A percentile compares a stretch with the other conserved stretches of the same genome.
Conservation (phyloP, 805 yeast species). For the Kodamaea kakaduensis region DNA sequence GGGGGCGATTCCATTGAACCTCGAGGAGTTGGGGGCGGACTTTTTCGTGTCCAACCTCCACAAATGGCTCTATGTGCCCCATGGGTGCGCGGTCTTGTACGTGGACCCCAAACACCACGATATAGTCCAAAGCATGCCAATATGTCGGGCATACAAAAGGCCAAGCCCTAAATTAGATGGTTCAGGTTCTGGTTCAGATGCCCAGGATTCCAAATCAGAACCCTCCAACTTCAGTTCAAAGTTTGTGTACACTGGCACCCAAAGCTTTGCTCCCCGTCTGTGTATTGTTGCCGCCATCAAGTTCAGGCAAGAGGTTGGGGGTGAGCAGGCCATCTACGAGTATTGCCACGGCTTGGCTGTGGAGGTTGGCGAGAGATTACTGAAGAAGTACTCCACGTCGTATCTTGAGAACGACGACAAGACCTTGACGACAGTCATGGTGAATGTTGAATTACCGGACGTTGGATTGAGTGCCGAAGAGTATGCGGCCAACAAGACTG, state of each 20-base stretch:
- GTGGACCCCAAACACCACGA: conserved; percentile 50
- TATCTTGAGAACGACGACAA: conserved; percentile 33
- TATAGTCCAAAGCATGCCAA: conserved; percentile 52
- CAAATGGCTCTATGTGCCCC: conserved; percentile 63
- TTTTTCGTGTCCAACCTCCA: conserved; percentile 61
- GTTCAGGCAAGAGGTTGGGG: conserved; percentile 54
- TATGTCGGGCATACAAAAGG: conserved; percentile 45
- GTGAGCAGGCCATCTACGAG: conserved; percentile 47
- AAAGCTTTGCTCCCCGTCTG: conserved; percentile 34
- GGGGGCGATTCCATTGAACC: conserved; percentile 47
- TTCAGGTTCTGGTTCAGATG: too few species aligned
- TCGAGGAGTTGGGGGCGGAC: conserved; percentile 49
- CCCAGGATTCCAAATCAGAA: not conserved
- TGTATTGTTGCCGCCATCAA: conserved; percentile 45
- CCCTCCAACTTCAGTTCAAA: conserved; percentile 27
- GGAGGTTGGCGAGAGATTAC: conserved; percentile 37
- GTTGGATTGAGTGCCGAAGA: conserved; percentile 12
- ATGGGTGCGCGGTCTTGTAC: conserved; percentile 56
- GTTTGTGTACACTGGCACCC: conserved; percentile 31
- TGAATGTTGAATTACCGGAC: conserved; percentile 39
- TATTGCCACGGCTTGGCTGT: conserved; percentile 47
- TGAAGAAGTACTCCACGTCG: conserved; percentile 36
- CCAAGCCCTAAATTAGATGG: conserved; percentile 17
- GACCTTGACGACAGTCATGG: conserved; percentile 39
- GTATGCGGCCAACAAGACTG: not conserved